Evolutionary conservation across 2,329 filamentous ascomycete species (phyloP).

Genomic region (Fusarium sp.): DNA sequence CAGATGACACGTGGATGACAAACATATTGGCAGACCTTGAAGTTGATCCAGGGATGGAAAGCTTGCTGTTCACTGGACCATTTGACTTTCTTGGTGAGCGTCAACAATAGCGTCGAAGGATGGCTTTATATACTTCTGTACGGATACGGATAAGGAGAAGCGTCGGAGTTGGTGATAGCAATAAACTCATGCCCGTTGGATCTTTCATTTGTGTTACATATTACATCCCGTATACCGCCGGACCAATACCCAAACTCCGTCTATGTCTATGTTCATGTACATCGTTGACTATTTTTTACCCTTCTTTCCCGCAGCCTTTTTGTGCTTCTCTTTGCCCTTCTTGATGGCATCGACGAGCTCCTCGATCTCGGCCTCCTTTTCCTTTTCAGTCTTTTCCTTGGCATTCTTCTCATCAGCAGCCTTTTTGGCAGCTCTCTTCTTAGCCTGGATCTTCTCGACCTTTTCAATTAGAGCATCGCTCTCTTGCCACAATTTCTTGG

Average conservation of each 20-base stretch:
- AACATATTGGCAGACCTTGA: slow-evolving; percentile 33
- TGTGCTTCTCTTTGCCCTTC: slow-evolving; percentile 51
- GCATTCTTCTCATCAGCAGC: slow-evolving; percentile 49
- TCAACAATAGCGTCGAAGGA: background rate
- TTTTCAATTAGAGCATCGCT: slow-evolving; percentile 87
- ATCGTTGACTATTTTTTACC: slow-evolving; percentile 34
- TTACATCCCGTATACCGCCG: background rate
- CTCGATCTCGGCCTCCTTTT: slow-evolving; percentile 47
- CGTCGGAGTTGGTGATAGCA: slow-evolving; percentile 16
- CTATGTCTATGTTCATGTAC: slow-evolving; percentile 36
- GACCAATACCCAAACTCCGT: slow-evolving; percentile 33
- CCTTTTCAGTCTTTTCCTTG: slow-evolving; percentile 51
- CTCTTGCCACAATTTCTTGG: slow-evolving; percentile 89
- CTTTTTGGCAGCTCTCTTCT: slow-evolving; percentile 57
- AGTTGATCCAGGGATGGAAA: slow-evolving; percentile 30
- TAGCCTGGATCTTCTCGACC: slow-evolving; percentile 75
- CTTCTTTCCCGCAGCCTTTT: slow-evolving; percentile 40
- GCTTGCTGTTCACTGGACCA: slow-evolving; percentile 30
- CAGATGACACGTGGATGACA: slow-evolving; percentile 28
- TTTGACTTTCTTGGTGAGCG: slow-evolving; percentile 37
- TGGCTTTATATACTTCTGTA: slow-evolving; percentile 4
- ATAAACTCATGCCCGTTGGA: slow-evolving; percentile 13
- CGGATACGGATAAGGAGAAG: slow-evolving; percentile 27
- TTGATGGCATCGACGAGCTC: slow-evolving; percentile 58
- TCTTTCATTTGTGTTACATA: background rate